Conservation (phyloP, 257 asterid genomes). For the Leptodermis oblonga region DNA sequence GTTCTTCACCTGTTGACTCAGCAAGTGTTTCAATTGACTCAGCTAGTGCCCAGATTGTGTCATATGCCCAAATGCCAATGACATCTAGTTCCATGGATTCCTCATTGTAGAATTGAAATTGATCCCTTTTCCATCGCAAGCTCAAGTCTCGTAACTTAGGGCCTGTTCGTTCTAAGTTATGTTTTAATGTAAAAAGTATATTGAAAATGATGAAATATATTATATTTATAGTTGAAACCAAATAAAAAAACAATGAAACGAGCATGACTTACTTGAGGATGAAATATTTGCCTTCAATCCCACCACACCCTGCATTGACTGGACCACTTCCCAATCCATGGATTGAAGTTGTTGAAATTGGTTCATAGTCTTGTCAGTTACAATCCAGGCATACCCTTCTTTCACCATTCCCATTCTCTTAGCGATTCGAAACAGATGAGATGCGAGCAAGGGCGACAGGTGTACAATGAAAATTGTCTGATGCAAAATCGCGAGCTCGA, state of each 20-base stretch:
- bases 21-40: conserved; percentile 28
- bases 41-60: conserved; percentile 37
- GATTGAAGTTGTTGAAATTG: conserved; percentile 17
- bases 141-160: conserved; percentile 20
- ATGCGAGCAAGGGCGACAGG: conserved; percentile 28
- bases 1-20: background rate
- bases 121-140: conserved; percentile 35
- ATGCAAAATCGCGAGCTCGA: conserved; percentile 15
- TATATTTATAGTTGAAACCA: no score
- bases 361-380: conserved; percentile 40
- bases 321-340: conserved; percentile 25
- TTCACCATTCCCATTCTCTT: conserved; percentile 35
- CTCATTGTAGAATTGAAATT: conserved; percentile 9
- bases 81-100: conserved; percentile 19
- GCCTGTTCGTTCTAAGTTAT: no score
- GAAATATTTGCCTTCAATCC: conserved; percentile 35
- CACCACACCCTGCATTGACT: conserved; percentile 35
- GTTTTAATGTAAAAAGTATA: no score
- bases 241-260: no score
- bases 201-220: no score
- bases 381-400: conserved; percentile 43
- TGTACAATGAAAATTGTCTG: conserved; percentile 31
- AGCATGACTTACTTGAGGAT: conserved; percentile 24
- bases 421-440: conserved; percentile 28
- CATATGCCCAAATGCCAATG: conserved; percentile 39